Evolutionary conservation across 2,329 filamentous ascomycete species (phyloP).

Genomic region (Biscogniauxia mediterranea): DNA sequence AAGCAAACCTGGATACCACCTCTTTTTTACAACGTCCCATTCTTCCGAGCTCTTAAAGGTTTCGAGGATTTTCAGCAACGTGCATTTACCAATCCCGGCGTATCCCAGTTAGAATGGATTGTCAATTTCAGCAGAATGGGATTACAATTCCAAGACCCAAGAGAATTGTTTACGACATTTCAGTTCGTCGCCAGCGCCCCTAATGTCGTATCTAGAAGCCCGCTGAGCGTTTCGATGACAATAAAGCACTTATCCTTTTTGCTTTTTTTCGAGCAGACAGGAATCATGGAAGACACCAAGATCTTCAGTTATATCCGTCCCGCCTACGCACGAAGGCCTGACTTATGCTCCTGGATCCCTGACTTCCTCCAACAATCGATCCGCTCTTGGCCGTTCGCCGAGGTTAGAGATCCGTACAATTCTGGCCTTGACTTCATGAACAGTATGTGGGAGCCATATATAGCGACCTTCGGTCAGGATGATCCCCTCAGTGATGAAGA

Average conservation of each 20-base stretch:
- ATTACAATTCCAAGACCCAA: not conserved
- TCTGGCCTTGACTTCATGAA: not conserved
- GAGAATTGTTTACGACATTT: not conserved
- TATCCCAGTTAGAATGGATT: not conserved
- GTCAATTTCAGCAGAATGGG: not conserved
- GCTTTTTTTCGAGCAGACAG: too few relatives aligned
- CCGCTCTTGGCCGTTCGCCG: not conserved
- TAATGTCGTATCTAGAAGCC: too few relatives aligned
- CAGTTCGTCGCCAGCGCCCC: not conserved
- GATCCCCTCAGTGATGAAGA: not conserved
- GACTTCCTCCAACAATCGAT: not conserved
- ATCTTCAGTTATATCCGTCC: not conserved
- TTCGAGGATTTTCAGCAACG: not conserved
- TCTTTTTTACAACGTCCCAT: not conserved
- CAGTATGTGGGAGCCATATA: not conserved
- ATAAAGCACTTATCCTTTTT: too few relatives aligned
- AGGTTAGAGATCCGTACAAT: not conserved
- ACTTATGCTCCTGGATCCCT: not conserved
- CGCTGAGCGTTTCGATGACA: too few relatives aligned
- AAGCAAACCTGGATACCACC: not conserved
- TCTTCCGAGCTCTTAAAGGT: not conserved
- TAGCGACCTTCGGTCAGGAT: not conserved
- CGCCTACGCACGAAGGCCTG: not conserved
- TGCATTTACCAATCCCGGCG: not conserved
- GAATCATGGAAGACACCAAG: not conserved